These are phyloP conservation scores for Ascoidea rubescens DNA, from an alignment of 805 yeast genomes.

Conservation along the genomic window DNA sequence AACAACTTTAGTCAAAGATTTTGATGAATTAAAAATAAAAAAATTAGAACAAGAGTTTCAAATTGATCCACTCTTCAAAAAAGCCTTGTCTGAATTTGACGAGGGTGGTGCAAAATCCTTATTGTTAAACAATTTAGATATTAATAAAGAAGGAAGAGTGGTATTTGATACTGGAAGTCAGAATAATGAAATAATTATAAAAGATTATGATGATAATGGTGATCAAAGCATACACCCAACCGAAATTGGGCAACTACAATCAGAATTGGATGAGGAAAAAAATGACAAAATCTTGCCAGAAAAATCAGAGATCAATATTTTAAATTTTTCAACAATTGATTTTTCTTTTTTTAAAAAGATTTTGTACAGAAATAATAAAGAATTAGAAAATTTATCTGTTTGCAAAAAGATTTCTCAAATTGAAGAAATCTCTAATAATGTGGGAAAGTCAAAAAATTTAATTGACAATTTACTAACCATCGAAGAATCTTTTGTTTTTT, in stretches of 20 bases:
- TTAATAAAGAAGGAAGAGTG: conserved; percentile 39
- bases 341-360: not conserved
- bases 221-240: conserved; percentile 9
- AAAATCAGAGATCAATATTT: not conserved
- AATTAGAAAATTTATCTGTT: not conserved
- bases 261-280: conserved; percentile 5
- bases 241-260: conserved; percentile 3
- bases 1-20: conserved; percentile 33
- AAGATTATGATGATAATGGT: not conserved
- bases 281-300: not conserved
- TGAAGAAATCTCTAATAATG: not conserved
- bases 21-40: conserved; percentile 35
- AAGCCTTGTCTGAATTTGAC: conserved; percentile 64
- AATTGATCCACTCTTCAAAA: conserved; percentile 64
- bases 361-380: not conserved
- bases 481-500: not conserved
- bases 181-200: not conserved
- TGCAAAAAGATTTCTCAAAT: not conserved
- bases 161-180: conserved; percentile 46
- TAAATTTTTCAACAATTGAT: not conserved
- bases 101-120: conserved; percentile 74
- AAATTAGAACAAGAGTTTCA: conserved; percentile 49
- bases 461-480: not conserved
- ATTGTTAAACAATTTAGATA: conserved; percentile 43
- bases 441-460: not conserved